Base-by-base conservation (phyloP, 2,329 filamentous ascomycete species). In the Colletotrichum endophyticum region DNA sequence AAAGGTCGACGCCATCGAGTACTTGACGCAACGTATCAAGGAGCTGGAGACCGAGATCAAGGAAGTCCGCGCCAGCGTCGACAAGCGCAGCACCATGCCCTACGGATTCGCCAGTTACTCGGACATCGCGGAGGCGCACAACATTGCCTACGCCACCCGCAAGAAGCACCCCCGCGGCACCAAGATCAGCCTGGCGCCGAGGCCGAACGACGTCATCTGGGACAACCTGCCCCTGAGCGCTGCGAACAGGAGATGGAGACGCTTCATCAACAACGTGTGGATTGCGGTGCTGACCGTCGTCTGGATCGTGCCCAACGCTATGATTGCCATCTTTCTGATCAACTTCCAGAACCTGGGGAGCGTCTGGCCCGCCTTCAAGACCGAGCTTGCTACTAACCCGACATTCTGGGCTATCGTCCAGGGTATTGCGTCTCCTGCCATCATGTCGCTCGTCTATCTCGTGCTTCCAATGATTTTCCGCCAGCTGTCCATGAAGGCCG, bases 31-130 rank as follows among this genome's bases (percentile, higher is more conserved):
- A 70, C 93, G 96, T 22, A 98, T 99, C 82, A 92, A 93, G 79
- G 90, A 93, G 64, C 89, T 99, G 44, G 96, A 99, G 83, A 84
- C 92, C 13, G 92, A 98, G 82, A 96, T 99, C 85, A 95, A 94
- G 82, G 92, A 97, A 78, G 94, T 96, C 2, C 92, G 97, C 15
- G 90, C 92, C 53, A 93, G 92, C 1, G 93, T 99, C 9, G 96
- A 99, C 85, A 95, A 94, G 83, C 93, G 96, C 66, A 95, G 96
- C 82, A 94, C 96, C 19, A 94, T 98, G 90, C 90, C 95, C 0
- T 99, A 96, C 82, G 97, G 97, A 0, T 99, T 99, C 83, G 96
- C 96, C 11, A 98, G 95, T 80, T 99, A 97, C 86, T 93, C 96
- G 57, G 94, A 93, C 57, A 98, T 99, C 72, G 90, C 93, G 74